These are phyloP conservation scores for Phialophora macrospora DNA, from an alignment of 2,329 filamentous ascomycete species.

Conservation along the genomic window DNA sequence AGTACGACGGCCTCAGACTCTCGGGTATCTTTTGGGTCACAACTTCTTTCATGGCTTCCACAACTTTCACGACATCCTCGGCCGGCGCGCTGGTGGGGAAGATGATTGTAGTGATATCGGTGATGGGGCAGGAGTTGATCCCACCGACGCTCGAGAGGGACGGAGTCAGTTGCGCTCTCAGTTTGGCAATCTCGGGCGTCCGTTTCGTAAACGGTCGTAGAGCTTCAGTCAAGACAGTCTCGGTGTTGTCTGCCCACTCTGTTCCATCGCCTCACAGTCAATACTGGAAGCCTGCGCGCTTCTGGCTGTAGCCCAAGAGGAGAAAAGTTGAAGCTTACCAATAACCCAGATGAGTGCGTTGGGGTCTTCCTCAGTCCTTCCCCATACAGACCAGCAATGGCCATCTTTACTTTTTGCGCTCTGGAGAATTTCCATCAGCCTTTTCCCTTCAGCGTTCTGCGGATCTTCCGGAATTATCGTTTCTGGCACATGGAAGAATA, in stretches of 20 bases:
- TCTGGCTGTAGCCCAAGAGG: background rate
- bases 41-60: background rate
- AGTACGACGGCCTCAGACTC: background rate
- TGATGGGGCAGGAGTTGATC: background rate
- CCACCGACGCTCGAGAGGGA: constrained; percentile 6
- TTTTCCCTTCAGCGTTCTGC: background rate
- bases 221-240: background rate
- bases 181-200: constrained; percentile 1
- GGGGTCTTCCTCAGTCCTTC: constrained; percentile 10
- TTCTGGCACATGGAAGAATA: constrained; percentile 9
- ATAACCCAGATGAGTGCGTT: constrained; percentile 5
- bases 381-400: constrained; percentile 9
- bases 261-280: background rate
- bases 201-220: background rate
- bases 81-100: background rate
- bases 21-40: constrained; percentile 4
- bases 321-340: constrained; percentile 6
- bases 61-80: background rate
- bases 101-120: constrained; percentile 3
- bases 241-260: background rate
- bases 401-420: background rate
- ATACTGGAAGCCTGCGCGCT: background rate
- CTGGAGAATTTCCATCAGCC: background rate
- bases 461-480: background rate
- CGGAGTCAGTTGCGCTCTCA: constrained; percentile 3